Conservation (phyloP, 805 yeast species). For the Monosporozyma solicola region DNA sequence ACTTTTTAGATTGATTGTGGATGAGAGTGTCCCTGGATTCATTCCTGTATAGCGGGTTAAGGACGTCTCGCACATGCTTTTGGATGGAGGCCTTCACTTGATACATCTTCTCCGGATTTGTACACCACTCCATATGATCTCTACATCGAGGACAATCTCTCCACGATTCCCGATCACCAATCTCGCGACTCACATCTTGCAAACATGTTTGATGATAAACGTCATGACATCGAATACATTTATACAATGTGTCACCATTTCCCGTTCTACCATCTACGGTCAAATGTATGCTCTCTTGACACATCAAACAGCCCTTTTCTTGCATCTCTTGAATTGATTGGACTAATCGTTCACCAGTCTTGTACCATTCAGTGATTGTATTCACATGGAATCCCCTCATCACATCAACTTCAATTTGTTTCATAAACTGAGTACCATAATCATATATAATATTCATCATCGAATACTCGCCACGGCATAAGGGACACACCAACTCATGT, state of each 20-base stretch:
- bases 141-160: constrained; percentile 16
- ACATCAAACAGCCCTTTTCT: neutral
- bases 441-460: constrained; percentile 6
- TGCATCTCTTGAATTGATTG: neutral
- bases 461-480: constrained; percentile 18
- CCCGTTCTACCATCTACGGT: neutral
- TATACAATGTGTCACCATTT: neutral
- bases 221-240: constrained; percentile 2
- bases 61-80: constrained; percentile 41
- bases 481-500: constrained; percentile 22
- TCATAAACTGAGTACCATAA: constrained; percentile 3
- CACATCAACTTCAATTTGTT: constrained; percentile 7
- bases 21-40: constrained; percentile 17
- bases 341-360: neutral
- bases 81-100: constrained; percentile 47
- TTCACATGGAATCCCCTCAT: constrained; percentile 10
- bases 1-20: constrained; percentile 42
- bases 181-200: constrained; percentile 14
- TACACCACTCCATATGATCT: constrained; percentile 23
- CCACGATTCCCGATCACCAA: constrained; percentile 16
- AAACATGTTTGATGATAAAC: constrained; percentile 23
- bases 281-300: neutral
- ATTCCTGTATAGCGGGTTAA: constrained; percentile 41
- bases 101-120: neutral
- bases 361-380: constrained; percentile 2